Evolutionary conservation across 257 asterid genomes (phyloP).

Genomic region (Mitragyna speciosa): DNA sequence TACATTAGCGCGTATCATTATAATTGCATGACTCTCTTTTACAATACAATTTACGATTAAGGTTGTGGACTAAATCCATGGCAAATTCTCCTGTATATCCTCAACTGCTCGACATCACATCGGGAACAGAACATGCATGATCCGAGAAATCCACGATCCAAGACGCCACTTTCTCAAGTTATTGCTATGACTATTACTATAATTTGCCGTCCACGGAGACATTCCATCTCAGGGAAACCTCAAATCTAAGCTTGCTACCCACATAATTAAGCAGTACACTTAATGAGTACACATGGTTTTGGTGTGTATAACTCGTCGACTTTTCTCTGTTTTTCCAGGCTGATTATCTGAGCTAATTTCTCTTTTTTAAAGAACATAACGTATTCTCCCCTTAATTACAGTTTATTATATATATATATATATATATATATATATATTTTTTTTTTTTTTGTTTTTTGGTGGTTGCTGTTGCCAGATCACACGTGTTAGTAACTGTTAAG

Average conservation of each 20-base stretch:
- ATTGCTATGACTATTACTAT: background rate
- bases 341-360: background rate
- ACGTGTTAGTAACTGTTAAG: background rate
- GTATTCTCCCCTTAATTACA: background rate
- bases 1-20: too few relatives aligned
- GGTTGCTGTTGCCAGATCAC: background rate
- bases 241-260: slow-evolving; percentile 17
- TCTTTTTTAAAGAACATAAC: background rate
- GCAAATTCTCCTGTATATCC: too few relatives aligned
- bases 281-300: background rate
- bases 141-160: slow-evolving; percentile 90
- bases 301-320: background rate
- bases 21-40: too few relatives aligned
- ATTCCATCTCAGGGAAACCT: slow-evolving; percentile 26
- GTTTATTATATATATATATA: too few relatives aligned
- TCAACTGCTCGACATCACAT: background rate
- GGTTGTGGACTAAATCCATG: too few relatives aligned
- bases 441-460: background rate
- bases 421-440: too few relatives aligned
- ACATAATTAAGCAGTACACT: background rate
- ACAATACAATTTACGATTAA: too few relatives aligned
- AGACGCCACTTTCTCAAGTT: slow-evolving; percentile 38
- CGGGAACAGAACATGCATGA: slow-evolving; percentile 46
- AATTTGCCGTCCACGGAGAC: slow-evolving; percentile 8
- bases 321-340: background rate